These are phyloP conservation scores for Alternaria consortialis DNA, from an alignment of 2,329 filamentous ascomycete genomes.

Conservation along the genomic window DNA sequence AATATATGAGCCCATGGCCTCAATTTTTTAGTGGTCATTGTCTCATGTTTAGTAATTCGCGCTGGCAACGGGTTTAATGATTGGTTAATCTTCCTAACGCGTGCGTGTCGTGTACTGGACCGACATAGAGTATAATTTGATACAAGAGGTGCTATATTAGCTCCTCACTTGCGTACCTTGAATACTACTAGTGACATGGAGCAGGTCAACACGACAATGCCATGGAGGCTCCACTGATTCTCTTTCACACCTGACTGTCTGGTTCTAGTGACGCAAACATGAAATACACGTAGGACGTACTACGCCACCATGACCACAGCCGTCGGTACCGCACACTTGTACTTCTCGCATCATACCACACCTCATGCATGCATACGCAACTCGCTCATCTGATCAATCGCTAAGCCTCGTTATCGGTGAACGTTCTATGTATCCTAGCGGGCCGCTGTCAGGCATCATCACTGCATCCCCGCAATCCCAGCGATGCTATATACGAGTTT, in stretches of 20 bases:
- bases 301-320: not conserved
- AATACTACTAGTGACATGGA: not conserved
- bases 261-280: not conserved
- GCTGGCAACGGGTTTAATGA: not conserved
- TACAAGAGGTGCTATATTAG: not conserved
- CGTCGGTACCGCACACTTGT: not conserved
- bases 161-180: not conserved
- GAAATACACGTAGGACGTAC: not conserved
- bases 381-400: conserved; percentile 10
- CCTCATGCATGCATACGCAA: conserved; percentile 1
- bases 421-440: conserved; percentile 19
- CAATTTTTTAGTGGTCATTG: not conserved
- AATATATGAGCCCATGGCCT: not conserved
- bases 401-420: conserved; percentile 22
- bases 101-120: not conserved
- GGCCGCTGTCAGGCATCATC: conserved; percentile 17
- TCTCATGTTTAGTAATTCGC: not conserved
- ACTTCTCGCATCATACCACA: not conserved
- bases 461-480: conserved; percentile 14
- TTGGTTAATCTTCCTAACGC: not conserved
- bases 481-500: conserved; percentile 4
- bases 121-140: not conserved
- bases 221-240: not conserved
- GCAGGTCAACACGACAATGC: not conserved
- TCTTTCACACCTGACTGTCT: not conserved